These are phyloP conservation scores for Saccharomyces uvarum DNA, from an alignment of 1,139 yeast species.

Conservation along the genomic window DNA sequence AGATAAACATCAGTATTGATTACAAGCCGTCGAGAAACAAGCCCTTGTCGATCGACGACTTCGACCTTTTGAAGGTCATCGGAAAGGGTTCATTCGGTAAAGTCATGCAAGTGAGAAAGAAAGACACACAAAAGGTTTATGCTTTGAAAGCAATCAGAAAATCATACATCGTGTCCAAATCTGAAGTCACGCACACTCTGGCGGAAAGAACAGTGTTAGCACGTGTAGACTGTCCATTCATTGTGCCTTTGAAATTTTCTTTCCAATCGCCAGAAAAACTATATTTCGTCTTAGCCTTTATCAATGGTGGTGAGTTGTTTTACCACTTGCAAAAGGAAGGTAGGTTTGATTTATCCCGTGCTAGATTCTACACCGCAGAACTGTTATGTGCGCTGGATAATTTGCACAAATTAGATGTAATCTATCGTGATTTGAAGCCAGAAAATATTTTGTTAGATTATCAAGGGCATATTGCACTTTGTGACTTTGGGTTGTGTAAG, in stretches of 20 bases:
- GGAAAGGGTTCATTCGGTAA: slow-evolving; percentile 98
- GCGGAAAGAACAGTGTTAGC: slow-evolving; percentile 95
- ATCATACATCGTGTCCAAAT: slow-evolving; percentile 85
- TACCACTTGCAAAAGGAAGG: slow-evolving; percentile 92
- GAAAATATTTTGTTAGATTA: slow-evolving; percentile 89
- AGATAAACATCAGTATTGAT: slow-evolving; percentile 60
- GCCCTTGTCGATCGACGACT: slow-evolving; percentile 79
- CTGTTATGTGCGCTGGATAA: slow-evolving; percentile 86
- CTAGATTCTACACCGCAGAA: slow-evolving; percentile 92
- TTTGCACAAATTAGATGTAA: slow-evolving; percentile 81
- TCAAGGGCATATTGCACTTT: slow-evolving; percentile 93
- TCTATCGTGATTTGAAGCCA: slow-evolving; percentile 91
- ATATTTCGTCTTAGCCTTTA: slow-evolving; percentile 82
- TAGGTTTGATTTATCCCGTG: slow-evolving; percentile 76
- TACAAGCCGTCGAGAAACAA: slow-evolving; percentile 67
- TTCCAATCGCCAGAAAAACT: slow-evolving; percentile 94
- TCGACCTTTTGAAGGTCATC: slow-evolving; percentile 84
- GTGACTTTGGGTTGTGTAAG: slow-evolving; percentile 95
- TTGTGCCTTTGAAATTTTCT: slow-evolving; percentile 92
- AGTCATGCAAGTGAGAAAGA: slow-evolving; percentile 95
- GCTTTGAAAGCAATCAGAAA: slow-evolving; percentile 90
- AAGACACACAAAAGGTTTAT: slow-evolving; percentile 87
- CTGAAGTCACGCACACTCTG: slow-evolving; percentile 91
- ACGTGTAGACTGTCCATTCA: slow-evolving; percentile 89
- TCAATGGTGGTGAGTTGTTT: slow-evolving; percentile 95